Conservation (phyloP, 2,329 filamentous ascomycete species). For the Aspergillus melleus region DNA sequence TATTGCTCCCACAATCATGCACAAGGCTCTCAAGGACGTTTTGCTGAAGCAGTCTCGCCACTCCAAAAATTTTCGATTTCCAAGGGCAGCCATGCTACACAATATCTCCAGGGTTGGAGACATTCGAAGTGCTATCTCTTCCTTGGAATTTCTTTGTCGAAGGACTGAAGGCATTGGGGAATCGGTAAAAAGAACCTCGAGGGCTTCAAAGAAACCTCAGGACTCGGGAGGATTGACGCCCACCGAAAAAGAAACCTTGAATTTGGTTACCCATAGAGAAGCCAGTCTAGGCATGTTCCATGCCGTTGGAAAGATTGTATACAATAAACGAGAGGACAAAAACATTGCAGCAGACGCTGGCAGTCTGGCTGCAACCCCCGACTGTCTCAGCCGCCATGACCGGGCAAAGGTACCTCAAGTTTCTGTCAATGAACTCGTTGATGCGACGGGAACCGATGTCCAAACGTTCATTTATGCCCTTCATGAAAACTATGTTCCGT, state of each 20-base stretch:
- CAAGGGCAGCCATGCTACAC: conserved; percentile 76
- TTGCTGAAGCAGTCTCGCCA: conserved; percentile 81
- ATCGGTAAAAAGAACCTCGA: conserved; percentile 72
- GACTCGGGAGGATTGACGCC: conserved; percentile 58
- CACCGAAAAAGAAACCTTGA: conserved; percentile 75
- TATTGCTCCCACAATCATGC: conserved; percentile 80
- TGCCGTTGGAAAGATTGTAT: conserved; percentile 90
- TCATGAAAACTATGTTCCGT: conserved; percentile 90
- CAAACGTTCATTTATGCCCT: conserved; percentile 86
- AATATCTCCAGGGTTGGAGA: conserved; percentile 84
- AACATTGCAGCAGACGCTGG: conserved; percentile 34
- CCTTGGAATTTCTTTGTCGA: conserved; percentile 87
- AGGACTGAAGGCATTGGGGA: conserved; percentile 72
- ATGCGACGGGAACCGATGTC: conserved; percentile 90
- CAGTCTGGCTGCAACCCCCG: conserved; percentile 58
- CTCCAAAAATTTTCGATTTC: conserved; percentile 72
- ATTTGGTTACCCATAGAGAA: conserved; percentile 82
- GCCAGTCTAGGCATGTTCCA: conserved; percentile 93
- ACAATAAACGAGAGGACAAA: conserved; percentile 80
- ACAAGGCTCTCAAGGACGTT: conserved; percentile 78
- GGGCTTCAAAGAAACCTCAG: conserved; percentile 61
- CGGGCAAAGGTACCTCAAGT: conserved; percentile 66
- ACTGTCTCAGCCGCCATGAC: conserved; percentile 57
- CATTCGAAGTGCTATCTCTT: conserved; percentile 86
- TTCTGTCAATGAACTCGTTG: conserved; percentile 73